phyloP scores from a whole-genome alignment of 1,139 yeast species.

The Hansenula anomala region DNA sequence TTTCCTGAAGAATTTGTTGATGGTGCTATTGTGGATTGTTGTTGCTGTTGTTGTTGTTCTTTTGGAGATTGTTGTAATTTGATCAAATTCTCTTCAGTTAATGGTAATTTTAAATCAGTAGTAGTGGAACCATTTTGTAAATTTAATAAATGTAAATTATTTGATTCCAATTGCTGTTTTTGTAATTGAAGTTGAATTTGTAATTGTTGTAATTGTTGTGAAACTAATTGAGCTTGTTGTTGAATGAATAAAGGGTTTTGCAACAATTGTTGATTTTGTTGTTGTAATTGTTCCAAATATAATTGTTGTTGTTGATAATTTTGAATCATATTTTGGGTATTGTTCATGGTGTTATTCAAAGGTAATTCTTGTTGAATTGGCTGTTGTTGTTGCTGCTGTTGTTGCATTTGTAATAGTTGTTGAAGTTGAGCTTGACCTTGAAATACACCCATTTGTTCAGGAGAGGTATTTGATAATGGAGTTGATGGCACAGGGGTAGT shows the following conservation, averaged over 20 bases:
- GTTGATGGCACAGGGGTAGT: constrained; percentile 1
- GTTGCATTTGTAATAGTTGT: neutral
- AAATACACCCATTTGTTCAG: neutral
- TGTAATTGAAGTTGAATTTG: constrained; percentile 16
- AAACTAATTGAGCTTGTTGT: constrained; percentile 18
- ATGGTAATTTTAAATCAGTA: constrained; percentile 6
- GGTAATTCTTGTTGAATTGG: neutral
- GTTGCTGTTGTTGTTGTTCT: neutral
- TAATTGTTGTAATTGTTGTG: constrained; percentile 18
- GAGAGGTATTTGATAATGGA: neutral
- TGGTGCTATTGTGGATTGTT: constrained; percentile 10
- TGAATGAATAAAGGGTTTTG: constrained; percentile 16
- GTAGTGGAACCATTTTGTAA: neutral
- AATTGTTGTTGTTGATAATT: constrained; percentile 14
- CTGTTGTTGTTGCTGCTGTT: neutral
- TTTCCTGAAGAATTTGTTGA: constrained; percentile 9
- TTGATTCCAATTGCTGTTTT: constrained; percentile 11
- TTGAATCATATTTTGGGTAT: constrained; percentile 11
- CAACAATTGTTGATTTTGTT: constrained; percentile 12
- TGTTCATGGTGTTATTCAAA: no score
- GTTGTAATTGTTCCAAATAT: constrained; percentile 7
- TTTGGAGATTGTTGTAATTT: constrained; percentile 10
- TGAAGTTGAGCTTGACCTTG: neutral
- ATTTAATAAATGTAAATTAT: neutral
- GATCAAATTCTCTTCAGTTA: constrained; percentile 19